Percentiles rank a stretch among this genome's conserved stretches.
Conservation (phyloP, 2,329 filamentous ascomycete genomes). For the Botrytis squamosa region DNA sequence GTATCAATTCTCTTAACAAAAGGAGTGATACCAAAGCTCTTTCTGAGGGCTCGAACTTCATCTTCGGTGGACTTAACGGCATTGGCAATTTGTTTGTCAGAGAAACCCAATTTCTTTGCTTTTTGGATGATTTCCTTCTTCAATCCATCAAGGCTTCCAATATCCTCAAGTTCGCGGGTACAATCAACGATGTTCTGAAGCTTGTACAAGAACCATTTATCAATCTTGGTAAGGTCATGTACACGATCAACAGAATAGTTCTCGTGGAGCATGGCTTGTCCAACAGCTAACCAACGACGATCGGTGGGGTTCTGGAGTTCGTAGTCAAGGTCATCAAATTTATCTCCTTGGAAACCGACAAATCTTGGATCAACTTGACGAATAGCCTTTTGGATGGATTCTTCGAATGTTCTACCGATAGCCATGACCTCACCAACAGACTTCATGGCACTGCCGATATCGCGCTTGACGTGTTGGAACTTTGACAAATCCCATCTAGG, state of each 20-base stretch:
- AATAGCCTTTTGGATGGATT: constrained; percentile 98
- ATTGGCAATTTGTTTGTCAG: constrained; percentile 88
- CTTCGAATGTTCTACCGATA: constrained; percentile 96
- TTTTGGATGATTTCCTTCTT: constrained; percentile 86
- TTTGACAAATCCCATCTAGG: constrained; percentile 98
- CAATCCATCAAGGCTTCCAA: constrained; percentile 77
- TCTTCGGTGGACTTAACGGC: constrained; percentile 86
- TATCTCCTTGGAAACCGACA: constrained; percentile 90
- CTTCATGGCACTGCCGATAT: constrained; percentile 98
- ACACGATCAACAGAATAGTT: constrained; percentile 89
- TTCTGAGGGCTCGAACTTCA: constrained; percentile 79
- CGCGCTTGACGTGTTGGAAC: constrained; percentile 97
- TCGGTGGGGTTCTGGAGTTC: constrained; percentile 91
- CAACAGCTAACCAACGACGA: constrained; percentile 94
- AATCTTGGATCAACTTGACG: constrained; percentile 93
- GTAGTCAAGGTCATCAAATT: constrained; percentile 89
- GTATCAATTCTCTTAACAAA: constrained; percentile 99
- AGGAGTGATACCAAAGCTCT: constrained; percentile 83
- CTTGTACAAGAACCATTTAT: constrained; percentile 99
- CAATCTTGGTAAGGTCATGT: constrained; percentile 95
- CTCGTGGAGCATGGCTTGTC: constrained; percentile 96
- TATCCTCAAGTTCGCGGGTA: constrained; percentile 78
- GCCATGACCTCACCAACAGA: constrained; percentile 99
- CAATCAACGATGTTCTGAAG: constrained; percentile 95
- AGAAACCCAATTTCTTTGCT: constrained; percentile 98